A percentile compares a stretch with the other conserved stretches of the same genome.
phyloP scores from a whole-genome alignment of 352 stramenopile genomes.

The Phytopythium montanum region DNA sequence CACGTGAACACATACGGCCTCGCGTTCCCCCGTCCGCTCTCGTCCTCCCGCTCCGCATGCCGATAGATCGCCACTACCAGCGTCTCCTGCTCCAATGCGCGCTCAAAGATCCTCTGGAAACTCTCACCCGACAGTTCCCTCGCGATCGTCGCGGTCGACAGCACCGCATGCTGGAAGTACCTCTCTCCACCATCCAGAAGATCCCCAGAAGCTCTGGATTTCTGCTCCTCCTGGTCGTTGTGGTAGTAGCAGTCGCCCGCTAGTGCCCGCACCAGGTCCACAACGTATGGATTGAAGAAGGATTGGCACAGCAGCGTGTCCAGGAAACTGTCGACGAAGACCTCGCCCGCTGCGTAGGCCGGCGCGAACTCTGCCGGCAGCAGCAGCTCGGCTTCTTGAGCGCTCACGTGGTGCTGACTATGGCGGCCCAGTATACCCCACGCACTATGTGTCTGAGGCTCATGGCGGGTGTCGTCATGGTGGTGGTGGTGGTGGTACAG shows the following conservation, averaged over 20 bases:
- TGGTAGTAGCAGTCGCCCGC: conserved; percentile 37
- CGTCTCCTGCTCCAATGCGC: conserved; percentile 31
- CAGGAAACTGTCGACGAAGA: conserved; percentile 58
- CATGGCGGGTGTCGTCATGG: conserved; percentile 6
- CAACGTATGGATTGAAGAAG: conserved; percentile 72
- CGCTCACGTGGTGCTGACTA: conserved; percentile 1
- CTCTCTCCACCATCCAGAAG: neutral
- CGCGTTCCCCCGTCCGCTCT: conserved; percentile 28
- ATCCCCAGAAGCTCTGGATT: neutral
- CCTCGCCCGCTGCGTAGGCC: conserved; percentile 48
- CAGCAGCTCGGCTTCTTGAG: conserved; percentile 20
- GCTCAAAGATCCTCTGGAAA: conserved; percentile 39
- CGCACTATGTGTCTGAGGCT: neutral
- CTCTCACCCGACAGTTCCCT: conserved; percentile 26
- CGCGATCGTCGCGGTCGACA: conserved; percentile 26
- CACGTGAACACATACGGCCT: conserved; percentile 59
- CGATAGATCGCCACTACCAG: conserved; percentile 51
- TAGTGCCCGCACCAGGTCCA: conserved; percentile 51
- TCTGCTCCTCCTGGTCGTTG: neutral
- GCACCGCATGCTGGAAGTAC: conserved; percentile 20
- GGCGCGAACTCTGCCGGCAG: conserved; percentile 33
- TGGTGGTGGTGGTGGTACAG: conserved; percentile 10
- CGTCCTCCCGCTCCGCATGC: conserved; percentile 20
- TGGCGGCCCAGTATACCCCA: conserved; percentile 4
- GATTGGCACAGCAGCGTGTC: conserved; percentile 66